Conservation (phyloP, 768 basidiomycete species). For the Tylopilus felleus region DNA sequence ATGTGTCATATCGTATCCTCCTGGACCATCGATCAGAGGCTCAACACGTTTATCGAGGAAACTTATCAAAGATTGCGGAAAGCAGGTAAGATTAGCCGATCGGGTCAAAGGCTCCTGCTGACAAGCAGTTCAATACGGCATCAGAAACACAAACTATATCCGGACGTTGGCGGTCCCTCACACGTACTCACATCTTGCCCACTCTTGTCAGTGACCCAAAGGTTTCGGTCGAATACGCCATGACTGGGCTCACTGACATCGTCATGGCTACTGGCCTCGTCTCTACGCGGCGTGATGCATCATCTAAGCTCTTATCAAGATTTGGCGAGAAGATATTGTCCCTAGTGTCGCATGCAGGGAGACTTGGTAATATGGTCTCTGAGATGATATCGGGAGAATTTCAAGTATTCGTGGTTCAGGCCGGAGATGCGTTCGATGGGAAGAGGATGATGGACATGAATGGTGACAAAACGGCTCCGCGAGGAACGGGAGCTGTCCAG, state of each 20-base stretch:
- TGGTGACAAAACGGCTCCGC: neutral
- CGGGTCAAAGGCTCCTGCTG: too few species aligned
- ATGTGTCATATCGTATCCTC: neutral
- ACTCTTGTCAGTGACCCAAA: too few species aligned
- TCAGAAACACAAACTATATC: too few species aligned
- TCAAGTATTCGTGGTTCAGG: neutral
- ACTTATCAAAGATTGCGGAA: neutral
- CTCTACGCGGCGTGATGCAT: neutral
- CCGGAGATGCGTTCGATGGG: neutral
- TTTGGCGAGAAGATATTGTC: neutral
- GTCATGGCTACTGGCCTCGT: neutral
- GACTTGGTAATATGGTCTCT: neutral
- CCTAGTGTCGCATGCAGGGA: neutral
- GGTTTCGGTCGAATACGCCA: too few species aligned
- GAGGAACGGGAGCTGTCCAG: neutral
- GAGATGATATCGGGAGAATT: conserved; percentile 1
- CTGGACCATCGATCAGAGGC: neutral
- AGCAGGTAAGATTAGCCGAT: too few species aligned
- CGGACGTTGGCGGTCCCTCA: too few species aligned
- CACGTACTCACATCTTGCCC: too few species aligned
- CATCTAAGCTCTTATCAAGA: neutral
- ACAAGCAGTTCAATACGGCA: too few species aligned
- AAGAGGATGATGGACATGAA: neutral
- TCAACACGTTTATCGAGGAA: neutral
- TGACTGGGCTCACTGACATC: neutral